Conservation (phyloP, 768 basidiomycete genomes). For the Antrodiella citrinella region DNA sequence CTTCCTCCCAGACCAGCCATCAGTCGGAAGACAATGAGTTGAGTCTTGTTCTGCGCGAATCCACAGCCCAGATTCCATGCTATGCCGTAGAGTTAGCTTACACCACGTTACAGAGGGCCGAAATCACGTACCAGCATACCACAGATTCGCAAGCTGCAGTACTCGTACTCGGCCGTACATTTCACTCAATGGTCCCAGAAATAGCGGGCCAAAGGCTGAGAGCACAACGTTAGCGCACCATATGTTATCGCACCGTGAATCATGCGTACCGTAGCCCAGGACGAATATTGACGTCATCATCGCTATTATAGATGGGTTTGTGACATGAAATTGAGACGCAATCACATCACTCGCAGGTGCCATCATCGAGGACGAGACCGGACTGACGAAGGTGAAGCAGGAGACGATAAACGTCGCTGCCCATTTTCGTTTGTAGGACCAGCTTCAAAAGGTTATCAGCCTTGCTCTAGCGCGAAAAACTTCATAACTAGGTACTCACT, state of each 20-base stretch:
- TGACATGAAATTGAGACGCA: slow-evolving; percentile 46
- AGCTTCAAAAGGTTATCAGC: slow-evolving; percentile 36
- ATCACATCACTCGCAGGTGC: slow-evolving; percentile 54
- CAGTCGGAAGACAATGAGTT: slow-evolving; percentile 63
- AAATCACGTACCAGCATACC: slow-evolving; percentile 44
- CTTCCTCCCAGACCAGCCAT: slow-evolving; percentile 66
- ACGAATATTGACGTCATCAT: slow-evolving; percentile 56
- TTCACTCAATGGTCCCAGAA: slow-evolving; percentile 59
- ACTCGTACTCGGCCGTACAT: slow-evolving; percentile 60
- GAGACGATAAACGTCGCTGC: slow-evolving; percentile 20
- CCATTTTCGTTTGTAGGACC: slow-evolving; percentile 56
- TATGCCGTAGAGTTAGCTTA: slow-evolving; percentile 3
- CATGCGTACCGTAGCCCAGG: slow-evolving; percentile 47
- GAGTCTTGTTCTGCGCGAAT: slow-evolving; percentile 48
- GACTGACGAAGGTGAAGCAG: slow-evolving; percentile 20
- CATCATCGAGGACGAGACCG: slow-evolving; percentile 68
- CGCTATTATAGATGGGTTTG: slow-evolving; percentile 36
- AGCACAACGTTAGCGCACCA: slow-evolving; percentile 4
- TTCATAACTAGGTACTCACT: slow-evolving; percentile 15
- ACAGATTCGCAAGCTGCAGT: slow-evolving; percentile 55
- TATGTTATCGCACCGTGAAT: background rate
- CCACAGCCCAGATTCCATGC: slow-evolving; percentile 55
- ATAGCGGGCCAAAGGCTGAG: slow-evolving; percentile 39
- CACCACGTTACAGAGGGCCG: no score
- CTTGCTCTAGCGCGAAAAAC: background rate